Evolutionary conservation across 768 basidiomycete genomes (phyloP).

Genomic region (Amanita muscaria): DNA sequence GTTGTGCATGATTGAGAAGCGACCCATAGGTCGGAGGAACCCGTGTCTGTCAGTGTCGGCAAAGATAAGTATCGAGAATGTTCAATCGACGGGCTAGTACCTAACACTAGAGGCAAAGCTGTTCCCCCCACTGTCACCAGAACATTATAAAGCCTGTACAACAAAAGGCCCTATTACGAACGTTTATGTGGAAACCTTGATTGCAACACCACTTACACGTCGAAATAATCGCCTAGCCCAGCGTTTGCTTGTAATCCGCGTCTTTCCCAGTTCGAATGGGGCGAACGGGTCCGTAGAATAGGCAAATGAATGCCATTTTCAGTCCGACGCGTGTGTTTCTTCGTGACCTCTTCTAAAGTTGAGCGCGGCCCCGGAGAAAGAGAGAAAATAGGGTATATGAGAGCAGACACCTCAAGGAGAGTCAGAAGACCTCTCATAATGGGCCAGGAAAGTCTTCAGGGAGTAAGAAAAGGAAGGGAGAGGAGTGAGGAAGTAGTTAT

Average conservation of each 20-base stretch:
- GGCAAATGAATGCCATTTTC: slow-evolving; percentile 30
- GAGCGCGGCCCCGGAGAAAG: no score
- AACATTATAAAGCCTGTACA: slow-evolving; percentile 50
- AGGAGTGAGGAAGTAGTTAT: no score
- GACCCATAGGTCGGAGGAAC: slow-evolving; percentile 74
- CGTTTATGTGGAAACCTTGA: no score
- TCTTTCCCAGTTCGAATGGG: slow-evolving; percentile 13
- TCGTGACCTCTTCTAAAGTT: no score
- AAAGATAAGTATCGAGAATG: neutral
- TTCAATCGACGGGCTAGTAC: slow-evolving; percentile 24
- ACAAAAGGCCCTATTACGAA: neutral
- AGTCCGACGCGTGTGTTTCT: slow-evolving; percentile 12
- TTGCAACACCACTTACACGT: slow-evolving; percentile 39
- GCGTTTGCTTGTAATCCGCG: slow-evolving; percentile 28
- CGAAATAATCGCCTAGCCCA: slow-evolving; percentile 52
- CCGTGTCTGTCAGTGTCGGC: slow-evolving; percentile 44
- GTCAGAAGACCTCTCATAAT: no score
- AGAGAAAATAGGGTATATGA: no score
- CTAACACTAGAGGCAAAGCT: slow-evolving; percentile 48
- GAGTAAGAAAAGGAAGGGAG: no score
- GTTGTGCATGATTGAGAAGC: slow-evolving; percentile 46
- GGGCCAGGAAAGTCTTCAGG: no score
- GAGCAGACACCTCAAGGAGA: no score
- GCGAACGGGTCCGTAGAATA: slow-evolving; percentile 19
- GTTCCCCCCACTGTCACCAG: slow-evolving; percentile 47